phyloP scores from a whole-genome alignment of 306 rosid genomes.

The Castanopsis chinensis region DNA sequence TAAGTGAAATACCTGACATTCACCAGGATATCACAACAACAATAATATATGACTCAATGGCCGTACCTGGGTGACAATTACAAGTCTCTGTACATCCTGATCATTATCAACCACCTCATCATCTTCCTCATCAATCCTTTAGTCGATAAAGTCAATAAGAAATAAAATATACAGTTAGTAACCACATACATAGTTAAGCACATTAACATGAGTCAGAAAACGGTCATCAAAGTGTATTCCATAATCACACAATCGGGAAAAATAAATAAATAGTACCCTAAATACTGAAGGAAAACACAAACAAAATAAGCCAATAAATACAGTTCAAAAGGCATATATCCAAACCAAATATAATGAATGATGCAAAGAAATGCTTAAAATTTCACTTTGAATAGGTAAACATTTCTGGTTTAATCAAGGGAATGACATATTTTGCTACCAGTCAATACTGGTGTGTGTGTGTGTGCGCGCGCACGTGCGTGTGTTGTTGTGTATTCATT shows the following conservation, averaged over 20 bases:
- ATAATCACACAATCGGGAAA: background rate
- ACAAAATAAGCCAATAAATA: background rate
- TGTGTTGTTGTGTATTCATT: too few species aligned
- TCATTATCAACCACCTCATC: slow-evolving; percentile 75
- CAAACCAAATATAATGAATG: background rate
- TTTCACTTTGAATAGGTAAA: background rate
- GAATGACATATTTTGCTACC: too few species aligned
- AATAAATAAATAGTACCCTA: too few species aligned
- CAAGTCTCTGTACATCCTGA: slow-evolving; percentile 86
- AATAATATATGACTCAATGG: background rate
- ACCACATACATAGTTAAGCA: background rate
- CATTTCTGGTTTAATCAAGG: background rate
- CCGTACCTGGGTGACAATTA: slow-evolving; percentile 92
- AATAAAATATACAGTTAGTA: slow-evolving; percentile 3
- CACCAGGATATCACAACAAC: background rate
- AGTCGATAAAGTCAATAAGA: slow-evolving; percentile 30
- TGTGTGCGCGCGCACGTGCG: too few species aligned
- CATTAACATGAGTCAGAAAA: slow-evolving; percentile 12
- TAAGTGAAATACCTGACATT: background rate
- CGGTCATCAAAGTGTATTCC: background rate
- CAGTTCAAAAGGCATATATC: background rate
- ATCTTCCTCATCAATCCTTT: slow-evolving; percentile 79
- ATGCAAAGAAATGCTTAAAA: background rate
- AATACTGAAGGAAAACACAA: slow-evolving; percentile 5
- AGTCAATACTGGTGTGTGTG: too few species aligned